phyloP scores from a whole-genome alignment of 345 rosid species.

The Stellera chamaejasme region DNA sequence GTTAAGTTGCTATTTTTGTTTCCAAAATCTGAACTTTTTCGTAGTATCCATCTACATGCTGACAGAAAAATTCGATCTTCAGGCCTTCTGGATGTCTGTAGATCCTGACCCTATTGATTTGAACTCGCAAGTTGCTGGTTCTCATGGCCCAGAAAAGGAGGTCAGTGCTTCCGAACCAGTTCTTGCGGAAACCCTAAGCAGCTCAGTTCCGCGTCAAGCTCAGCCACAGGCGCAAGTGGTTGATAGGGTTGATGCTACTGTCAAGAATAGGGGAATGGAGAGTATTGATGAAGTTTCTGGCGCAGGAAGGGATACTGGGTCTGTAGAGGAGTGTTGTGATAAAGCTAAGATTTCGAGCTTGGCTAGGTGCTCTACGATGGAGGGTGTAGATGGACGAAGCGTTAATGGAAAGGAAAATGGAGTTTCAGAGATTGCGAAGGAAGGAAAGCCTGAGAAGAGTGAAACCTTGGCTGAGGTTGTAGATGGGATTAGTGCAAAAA shows the following conservation, averaged over 20 bases:
- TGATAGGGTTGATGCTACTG: constrained; percentile 6
- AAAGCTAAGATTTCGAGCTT: background rate
- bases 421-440: background rate
- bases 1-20: too few relatives aligned
- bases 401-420: background rate
- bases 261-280: constrained; percentile 6
- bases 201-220: constrained; percentile 3
- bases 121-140: constrained; percentile 23
- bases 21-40: too few relatives aligned
- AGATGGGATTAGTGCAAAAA: background rate
- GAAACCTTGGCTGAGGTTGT: constrained; percentile 1
- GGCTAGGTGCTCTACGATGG: background rate
- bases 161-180: background rate
- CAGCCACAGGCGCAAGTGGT: background rate
- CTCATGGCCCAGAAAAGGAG: constrained; percentile 18
- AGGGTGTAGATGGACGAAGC: background rate
- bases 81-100: constrained; percentile 27
- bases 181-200: constrained; percentile 17
- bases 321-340: constrained; percentile 8
- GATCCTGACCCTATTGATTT: constrained; percentile 28
- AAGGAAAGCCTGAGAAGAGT: background rate
- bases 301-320: constrained; percentile 12
- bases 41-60: too few relatives aligned
- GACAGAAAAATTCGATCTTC: constrained; percentile 1
- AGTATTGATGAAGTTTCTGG: constrained; percentile 3